Base-by-base conservation (phyloP, 768 basidiomycete species). In the Psilocybe azurescens region DNA sequence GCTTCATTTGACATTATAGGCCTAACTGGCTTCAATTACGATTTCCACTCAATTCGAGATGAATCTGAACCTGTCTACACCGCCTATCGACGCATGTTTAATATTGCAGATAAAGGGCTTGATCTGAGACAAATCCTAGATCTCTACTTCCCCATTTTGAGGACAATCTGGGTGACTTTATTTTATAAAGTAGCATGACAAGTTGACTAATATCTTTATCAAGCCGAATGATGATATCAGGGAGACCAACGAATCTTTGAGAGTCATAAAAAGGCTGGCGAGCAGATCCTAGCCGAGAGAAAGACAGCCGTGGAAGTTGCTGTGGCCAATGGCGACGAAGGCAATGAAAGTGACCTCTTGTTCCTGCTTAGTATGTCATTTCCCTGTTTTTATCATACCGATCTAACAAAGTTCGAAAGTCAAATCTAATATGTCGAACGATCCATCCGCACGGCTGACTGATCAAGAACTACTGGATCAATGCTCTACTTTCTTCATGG, bases 1-100 rank as follows among this genome's bases (percentile, higher is more conserved):
- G 81, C 83, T 0, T 83, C 87, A 1, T 84, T 90, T 59, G 88
- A 90, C 64, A 79, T 87, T 10, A 86, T 89, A 52, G 88, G 87
- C 9, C 74, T 87, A 8, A 81, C 87, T 5, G 83, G 82, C 5
- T 83, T 87, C 39, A 78, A 83, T 62, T 83, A 86, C 61, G 72
- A 79, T 33, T 87, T 87, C 69, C 74, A 80, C 46, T 75, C 84
- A 2, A 67, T 87, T 2, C 72, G 79, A 52, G 78, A 81, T 54
- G 83, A 86, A 66, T 76, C 79, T 0, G 82, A 83, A 60, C 73
- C 76, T 58, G 75, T 84, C 16, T 84, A 85, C 61, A 55, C 72
- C 20, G 83, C 84, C 13, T 86, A 83, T 68, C 77, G 83, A 53
- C 73, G 75, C 24, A 80, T 84, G 79, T 83, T 86, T 62, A 72